Evolutionary conservation across 805 yeast species (phyloP).

Genomic region (Kuraishia ogatae): DNA sequence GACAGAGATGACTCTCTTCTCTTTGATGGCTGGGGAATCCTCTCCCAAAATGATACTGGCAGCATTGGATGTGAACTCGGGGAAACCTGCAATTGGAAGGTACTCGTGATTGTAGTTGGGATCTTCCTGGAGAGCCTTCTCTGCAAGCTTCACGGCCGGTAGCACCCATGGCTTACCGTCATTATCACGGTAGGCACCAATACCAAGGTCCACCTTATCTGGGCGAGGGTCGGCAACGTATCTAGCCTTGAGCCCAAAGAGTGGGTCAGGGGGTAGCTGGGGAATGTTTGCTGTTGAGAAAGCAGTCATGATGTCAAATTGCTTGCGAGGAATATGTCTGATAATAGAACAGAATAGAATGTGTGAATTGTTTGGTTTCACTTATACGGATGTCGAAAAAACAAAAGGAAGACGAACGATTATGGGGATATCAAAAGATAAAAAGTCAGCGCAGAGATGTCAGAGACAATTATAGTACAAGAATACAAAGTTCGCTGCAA

Average conservation of each 20-base stretch:
- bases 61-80: constrained; percentile 59
- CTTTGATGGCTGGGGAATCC: constrained; percentile 41
- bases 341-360: too few relatives aligned
- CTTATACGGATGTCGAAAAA: background rate
- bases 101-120: constrained; percentile 78
- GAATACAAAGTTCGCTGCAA: too few relatives aligned
- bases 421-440: too few relatives aligned
- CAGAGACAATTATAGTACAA: background rate
- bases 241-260: constrained; percentile 74
- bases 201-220: constrained; percentile 76
- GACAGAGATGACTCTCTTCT: constrained; percentile 46
- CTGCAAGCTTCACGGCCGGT: constrained; percentile 65
- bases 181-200: constrained; percentile 72
- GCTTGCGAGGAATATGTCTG: too few relatives aligned
- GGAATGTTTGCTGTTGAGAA: constrained; percentile 31
- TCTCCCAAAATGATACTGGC: constrained; percentile 66
- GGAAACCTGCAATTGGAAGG: constrained; percentile 72
- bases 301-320: background rate
- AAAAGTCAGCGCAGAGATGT: background rate
- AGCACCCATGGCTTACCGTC: constrained; percentile 64
- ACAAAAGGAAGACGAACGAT: background rate
- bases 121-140: constrained; percentile 47
- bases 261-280: constrained; percentile 77
- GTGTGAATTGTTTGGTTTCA: background rate
- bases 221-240: constrained; percentile 46